These are phyloP conservation scores for Blastomyces gilchristii DNA, from an alignment of 2,329 filamentous ascomycete genomes.

Conservation along the genomic window DNA sequence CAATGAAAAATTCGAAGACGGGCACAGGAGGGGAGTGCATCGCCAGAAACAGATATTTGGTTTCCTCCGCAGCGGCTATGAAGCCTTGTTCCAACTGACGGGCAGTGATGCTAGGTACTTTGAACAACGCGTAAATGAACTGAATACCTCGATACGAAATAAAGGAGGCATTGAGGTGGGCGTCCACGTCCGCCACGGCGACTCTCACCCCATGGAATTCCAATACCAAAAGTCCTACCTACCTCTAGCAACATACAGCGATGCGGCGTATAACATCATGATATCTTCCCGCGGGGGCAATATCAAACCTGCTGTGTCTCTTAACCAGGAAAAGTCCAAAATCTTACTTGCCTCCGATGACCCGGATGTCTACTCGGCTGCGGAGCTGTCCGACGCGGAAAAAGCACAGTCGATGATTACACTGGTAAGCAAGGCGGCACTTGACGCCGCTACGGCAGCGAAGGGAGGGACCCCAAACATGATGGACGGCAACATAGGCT, in stretches of 20 bases:
- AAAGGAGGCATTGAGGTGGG: constrained; percentile 52
- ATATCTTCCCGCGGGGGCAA: constrained; percentile 29
- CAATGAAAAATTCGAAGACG: constrained; percentile 43
- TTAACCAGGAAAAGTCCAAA: constrained; percentile 25
- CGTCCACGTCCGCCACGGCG: constrained; percentile 70
- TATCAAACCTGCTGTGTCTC: constrained; percentile 33
- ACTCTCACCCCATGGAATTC: constrained; percentile 64
- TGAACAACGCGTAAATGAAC: constrained; percentile 45
- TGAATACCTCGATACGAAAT: constrained; percentile 38
- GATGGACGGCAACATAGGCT: constrained; percentile 66
- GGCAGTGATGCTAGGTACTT: constrained; percentile 58
- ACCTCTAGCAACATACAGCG: constrained; percentile 57
- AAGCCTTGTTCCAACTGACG: constrained; percentile 61
- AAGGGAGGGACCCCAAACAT: constrained; percentile 4
- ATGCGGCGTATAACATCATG: constrained; percentile 49
- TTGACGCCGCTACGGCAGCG: constrained; percentile 17
- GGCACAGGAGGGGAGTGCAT: constrained; percentile 41
- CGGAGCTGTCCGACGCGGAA: constrained; percentile 47
- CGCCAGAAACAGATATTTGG: constrained; percentile 54
- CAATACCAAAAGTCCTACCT: constrained; percentile 71
- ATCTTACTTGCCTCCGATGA: constrained; percentile 69
- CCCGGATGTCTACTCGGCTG: constrained; percentile 58
- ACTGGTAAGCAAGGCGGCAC: constrained; percentile 62
- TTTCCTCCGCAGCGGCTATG: constrained; percentile 59
- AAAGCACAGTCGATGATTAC: constrained; percentile 68